A percentile compares a stretch with the other conserved stretches of the same genome.
These are phyloP conservation scores for Sugiyamaella xylanicola DNA, from an alignment of 1,139 yeast genomes.

Conservation along the genomic window DNA sequence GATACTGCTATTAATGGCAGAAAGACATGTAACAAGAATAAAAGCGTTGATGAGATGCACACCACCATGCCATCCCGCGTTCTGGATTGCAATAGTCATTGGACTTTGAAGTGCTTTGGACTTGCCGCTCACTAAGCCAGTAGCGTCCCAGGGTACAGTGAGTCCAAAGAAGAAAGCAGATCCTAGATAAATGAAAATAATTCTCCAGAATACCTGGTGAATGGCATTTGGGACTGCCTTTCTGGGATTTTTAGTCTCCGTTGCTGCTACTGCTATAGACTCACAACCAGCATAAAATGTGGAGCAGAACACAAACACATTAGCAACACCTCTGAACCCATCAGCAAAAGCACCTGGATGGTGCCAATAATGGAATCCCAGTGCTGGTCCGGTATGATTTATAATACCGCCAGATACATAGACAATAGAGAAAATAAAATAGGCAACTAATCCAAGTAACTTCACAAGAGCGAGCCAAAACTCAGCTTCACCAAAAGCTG, in stretches of 20 bases:
- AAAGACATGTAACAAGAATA: constrained; percentile 65
- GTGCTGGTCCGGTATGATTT: constrained; percentile 34
- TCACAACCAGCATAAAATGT: constrained; percentile 77
- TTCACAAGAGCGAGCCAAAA: constrained; percentile 64
- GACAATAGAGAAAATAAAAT: constrained; percentile 59
- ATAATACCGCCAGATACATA: constrained; percentile 65
- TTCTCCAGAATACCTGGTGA: constrained; percentile 78
- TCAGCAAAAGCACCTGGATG: constrained; percentile 77
- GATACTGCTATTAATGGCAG: constrained; percentile 76
- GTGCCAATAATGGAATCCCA: constrained; percentile 72
- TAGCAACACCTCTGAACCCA: constrained; percentile 70
- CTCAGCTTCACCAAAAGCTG: constrained; percentile 67
- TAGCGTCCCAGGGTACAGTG: constrained; percentile 77
- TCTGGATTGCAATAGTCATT: constrained; percentile 69
- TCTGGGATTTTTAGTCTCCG: constrained; percentile 83
- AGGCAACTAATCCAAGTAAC: constrained; percentile 57
- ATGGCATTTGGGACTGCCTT: constrained; percentile 83
- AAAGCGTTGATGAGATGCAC: constrained; percentile 77
- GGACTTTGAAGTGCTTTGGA: constrained; percentile 64
- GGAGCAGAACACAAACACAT: constrained; percentile 69
- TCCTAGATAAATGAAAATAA: constrained; percentile 75
- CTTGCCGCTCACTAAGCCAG: constrained; percentile 43
- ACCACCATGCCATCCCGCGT: constrained; percentile 68
- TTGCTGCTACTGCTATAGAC: constrained; percentile 84
- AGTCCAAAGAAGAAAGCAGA: constrained; percentile 81